Evolutionary conservation across 179 eudicot species (phyloP).

Genomic region (Spergularia azorica): DNA sequence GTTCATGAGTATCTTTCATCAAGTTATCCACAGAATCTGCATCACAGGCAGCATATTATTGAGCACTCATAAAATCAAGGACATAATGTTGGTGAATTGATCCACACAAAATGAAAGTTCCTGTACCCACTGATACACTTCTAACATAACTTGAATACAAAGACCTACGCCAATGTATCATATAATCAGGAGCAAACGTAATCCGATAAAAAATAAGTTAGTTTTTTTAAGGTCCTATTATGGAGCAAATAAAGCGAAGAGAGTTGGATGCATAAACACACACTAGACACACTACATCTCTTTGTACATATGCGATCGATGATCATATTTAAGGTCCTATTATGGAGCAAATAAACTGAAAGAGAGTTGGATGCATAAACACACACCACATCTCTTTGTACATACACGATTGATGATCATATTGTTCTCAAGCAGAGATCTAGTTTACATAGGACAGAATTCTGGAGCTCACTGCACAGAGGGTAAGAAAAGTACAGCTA

Average conservation of each 20-base stretch:
- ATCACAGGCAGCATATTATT: background rate
- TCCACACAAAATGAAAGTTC: background rate
- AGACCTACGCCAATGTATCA: background rate
- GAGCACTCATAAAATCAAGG: background rate
- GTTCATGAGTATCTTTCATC: conserved; percentile 89
- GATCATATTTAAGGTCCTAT: background rate
- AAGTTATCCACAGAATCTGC: conserved; percentile 91
- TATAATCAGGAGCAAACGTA: background rate
- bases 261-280: too few relatives aligned
- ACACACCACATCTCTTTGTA: background rate
- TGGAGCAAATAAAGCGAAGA: too few relatives aligned
- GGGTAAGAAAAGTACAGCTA: background rate
- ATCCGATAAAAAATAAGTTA: too few relatives aligned
- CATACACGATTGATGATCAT: background rate
- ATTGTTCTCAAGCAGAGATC: background rate
- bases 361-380: background rate
- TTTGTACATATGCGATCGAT: background rate
- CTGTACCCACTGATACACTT: background rate
- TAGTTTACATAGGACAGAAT: background rate
- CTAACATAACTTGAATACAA: background rate
- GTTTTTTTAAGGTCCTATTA: too few relatives aligned
- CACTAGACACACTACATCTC: background rate
- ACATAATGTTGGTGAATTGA: background rate
- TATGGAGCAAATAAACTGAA: too few relatives aligned
- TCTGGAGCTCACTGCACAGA: background rate